Base-by-base conservation (phyloP, 768 basidiomycete species). In the Rhizopogon sp. region DNA sequence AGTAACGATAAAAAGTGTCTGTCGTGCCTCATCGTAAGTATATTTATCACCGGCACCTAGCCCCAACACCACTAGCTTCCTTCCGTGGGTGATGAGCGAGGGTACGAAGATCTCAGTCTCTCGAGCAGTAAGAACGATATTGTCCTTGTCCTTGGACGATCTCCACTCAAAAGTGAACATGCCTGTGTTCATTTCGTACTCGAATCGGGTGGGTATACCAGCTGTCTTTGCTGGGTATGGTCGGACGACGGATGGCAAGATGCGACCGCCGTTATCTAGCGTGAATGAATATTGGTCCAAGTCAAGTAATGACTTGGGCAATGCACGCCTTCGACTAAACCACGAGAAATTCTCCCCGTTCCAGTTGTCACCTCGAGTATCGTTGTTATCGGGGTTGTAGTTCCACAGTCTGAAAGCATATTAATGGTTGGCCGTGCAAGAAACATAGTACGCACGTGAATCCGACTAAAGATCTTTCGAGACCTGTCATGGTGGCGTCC, bases 301-400 rank as follows among this genome's bases (percentile, higher is more conserved):
- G 58, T 78, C 79, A 11, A 87, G 74, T 40, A 83, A 64, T 0
- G 78, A 79, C 0, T 77, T 64, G 1, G 80, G 87, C 49, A 83
- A 72, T 1, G 79, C 83, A 14, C 86, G 82, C 37, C 68, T 71
- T 42, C 74, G 72, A 62, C 84, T 84, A 78, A 93, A 98, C 91
- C 92, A 97, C 1, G 92, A 93, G 67, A 99, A 98, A 72, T 95
- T 97, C 70, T 99, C 95, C 52, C 90, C 92, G 62, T 95, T 96
- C 95, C 95, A 97, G 66, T 85, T 71, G 66, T 98, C 95, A 14
- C 96, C 96, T 25, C 70, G 62, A 16, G 69, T 62, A 66, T 98
- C 94, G 39, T 80, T 78, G 70, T 98, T 98, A 50, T 78, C 74
- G 0, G 95, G 89, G 63, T 98, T 97, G 68, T 97, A 98, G 56